Evolutionary conservation across 179 eudicot genomes (phyloP).

Genomic region (Sideroxylon spinosum): DNA sequence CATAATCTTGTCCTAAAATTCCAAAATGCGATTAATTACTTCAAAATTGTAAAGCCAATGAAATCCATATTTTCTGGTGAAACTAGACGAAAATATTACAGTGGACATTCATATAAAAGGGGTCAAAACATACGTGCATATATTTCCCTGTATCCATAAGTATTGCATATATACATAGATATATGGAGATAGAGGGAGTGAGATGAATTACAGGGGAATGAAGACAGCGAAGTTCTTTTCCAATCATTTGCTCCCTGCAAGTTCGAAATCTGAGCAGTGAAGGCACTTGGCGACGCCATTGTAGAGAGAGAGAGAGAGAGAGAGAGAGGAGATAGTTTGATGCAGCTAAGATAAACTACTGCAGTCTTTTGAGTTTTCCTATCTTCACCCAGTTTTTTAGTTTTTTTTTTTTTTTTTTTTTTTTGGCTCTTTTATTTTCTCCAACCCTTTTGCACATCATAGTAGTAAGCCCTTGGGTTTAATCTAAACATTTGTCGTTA

Average conservation of each 20-base stretch:
- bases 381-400: no score
- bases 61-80: background rate
- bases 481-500: no score
- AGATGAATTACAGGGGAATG: constrained; percentile 14
- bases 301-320: background rate
- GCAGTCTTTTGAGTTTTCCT: no score
- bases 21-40: background rate
- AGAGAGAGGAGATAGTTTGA: constrained; percentile 2
- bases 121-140: background rate
- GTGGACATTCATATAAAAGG: background rate
- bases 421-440: no score
- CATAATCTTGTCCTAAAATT: background rate
- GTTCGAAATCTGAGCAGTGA: constrained; percentile 26
- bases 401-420: no score
- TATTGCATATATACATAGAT: background rate
- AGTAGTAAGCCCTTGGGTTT: no score
- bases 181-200: background rate
- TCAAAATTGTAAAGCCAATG: background rate
- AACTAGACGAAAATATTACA: background rate
- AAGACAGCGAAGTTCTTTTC: constrained; percentile 1
- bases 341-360: no score
- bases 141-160: no score
- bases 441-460: no score
- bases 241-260: constrained; percentile 5
- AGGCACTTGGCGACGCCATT: constrained; percentile 33